Percentiles rank a stretch among this genome's conserved stretches.
Conservation (phyloP, 768 basidiomycete species). For the Rhizopogon vinicolor region DNA sequence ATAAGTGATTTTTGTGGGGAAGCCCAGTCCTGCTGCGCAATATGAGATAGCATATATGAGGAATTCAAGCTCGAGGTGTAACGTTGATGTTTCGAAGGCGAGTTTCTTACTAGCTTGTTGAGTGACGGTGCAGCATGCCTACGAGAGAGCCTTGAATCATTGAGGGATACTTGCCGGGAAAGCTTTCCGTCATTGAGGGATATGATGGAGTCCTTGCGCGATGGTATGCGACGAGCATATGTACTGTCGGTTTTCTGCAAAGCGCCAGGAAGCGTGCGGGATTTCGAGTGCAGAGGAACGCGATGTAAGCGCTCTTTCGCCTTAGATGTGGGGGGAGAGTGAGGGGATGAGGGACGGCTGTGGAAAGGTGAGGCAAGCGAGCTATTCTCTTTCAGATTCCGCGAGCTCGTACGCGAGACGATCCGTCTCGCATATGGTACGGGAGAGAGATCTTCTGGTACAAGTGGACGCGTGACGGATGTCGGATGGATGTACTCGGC, state of each 20-base stretch:
- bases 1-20: constrained; percentile 7
- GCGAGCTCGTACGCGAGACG: constrained; percentile 35
- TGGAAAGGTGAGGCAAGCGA: constrained; percentile 42
- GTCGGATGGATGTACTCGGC: constrained; percentile 19
- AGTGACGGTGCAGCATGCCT: constrained; percentile 1
- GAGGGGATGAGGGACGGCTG: constrained; percentile 39
- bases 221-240: neutral
- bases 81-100: constrained; percentile 15
- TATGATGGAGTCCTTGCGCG: neutral
- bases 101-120: constrained; percentile 8
- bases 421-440: constrained; percentile 32
- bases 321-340: constrained; percentile 31
- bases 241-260: constrained; percentile 12
- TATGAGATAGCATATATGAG: constrained; percentile 23
- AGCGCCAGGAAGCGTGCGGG: constrained; percentile 34
- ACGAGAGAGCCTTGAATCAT: constrained; percentile 7
- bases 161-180: constrained; percentile 16
- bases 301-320: constrained; percentile 15
- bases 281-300: constrained; percentile 25
- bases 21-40: constrained; percentile 10
- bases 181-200: constrained; percentile 7
- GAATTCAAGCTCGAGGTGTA: constrained; percentile 16
- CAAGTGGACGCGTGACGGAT: constrained; percentile 13
- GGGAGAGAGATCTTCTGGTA: constrained; percentile 37
- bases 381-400: constrained; percentile 36